Conservation (phyloP, 192 early-diverging fungal species). For the Rhizophagus sp. region DNA sequence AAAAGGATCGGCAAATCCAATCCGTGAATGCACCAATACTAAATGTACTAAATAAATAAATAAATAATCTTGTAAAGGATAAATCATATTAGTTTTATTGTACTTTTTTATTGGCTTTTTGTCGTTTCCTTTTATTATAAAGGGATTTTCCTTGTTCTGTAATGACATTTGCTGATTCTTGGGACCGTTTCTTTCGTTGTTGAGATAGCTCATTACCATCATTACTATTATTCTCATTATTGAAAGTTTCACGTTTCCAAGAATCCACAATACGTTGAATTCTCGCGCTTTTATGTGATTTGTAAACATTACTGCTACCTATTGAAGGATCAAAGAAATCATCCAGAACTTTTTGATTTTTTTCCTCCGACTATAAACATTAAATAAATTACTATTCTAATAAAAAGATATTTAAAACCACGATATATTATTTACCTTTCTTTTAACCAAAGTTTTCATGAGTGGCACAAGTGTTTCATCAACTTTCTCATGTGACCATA, state of each 20-base stretch:
- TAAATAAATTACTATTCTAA: background rate
- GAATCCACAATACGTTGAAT: constrained; percentile 44
- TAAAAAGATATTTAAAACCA: background rate
- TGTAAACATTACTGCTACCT: constrained; percentile 7
- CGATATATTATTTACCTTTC: constrained; percentile 24
- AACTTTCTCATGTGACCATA: constrained; percentile 65
- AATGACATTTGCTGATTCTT: background rate
- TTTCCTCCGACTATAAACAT: constrained; percentile 23
- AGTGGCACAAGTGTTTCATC: constrained; percentile 74
- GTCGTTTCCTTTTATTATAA: background rate
- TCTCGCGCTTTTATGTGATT: constrained; percentile 43
- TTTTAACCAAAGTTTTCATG: constrained; percentile 54
- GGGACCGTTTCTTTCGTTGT: background rate
- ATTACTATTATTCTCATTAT: background rate
- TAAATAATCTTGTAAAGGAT: no score
- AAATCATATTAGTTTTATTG: background rate
- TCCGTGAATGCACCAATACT: no score
- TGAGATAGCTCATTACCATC: background rate
- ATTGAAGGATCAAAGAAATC: constrained; percentile 36
- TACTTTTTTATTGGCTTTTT: background rate
- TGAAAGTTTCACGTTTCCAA: constrained; percentile 25
- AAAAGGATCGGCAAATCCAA: no score
- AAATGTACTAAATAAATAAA: no score
- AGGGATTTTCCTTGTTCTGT: background rate
- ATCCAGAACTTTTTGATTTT: constrained; percentile 41